Evolutionary conservation across 495 filamentous ascomycete genomes (phyloP).

Genomic region (Patellaria atrata): DNA sequence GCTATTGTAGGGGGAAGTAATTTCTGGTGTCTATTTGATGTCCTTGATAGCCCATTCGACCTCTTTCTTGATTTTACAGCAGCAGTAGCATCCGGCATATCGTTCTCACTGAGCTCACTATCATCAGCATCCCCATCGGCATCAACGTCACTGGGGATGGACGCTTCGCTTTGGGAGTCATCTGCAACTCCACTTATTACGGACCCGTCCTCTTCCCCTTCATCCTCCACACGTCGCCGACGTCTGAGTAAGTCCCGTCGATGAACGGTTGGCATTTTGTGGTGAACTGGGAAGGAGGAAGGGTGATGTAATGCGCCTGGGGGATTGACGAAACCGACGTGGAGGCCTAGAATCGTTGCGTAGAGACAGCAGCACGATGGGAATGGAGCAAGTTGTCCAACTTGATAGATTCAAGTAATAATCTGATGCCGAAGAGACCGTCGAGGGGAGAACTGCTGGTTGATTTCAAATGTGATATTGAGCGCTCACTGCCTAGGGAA

Average conservation of each 20-base stretch:
- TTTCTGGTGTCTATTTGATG: slow-evolving; percentile 3
- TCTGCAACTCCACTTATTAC: slow-evolving; percentile 56
- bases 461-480: too few species aligned
- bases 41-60: slow-evolving; percentile 9
- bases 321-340: too few species aligned
- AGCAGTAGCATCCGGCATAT: slow-evolving; percentile 35
- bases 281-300: background rate
- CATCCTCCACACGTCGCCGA: slow-evolving; percentile 65
- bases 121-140: slow-evolving; percentile 56
- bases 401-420: too few species aligned
- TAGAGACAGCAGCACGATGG: too few species aligned
- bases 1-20: slow-evolving; percentile 2
- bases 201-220: slow-evolving; percentile 58
- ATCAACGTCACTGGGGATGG: slow-evolving; percentile 57
- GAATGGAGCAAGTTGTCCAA: too few species aligned
- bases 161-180: slow-evolving; percentile 72
- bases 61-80: slow-evolving; percentile 26
- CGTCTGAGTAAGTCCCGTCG: slow-evolving; percentile 62
- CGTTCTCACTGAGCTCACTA: slow-evolving; percentile 61
- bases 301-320: background rate
- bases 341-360: too few species aligned
- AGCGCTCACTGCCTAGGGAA: too few species aligned
- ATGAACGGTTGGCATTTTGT: slow-evolving; percentile 43
- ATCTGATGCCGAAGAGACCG: too few species aligned
- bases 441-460: too few species aligned